These are phyloP conservation scores for Trichoderma simmonsii DNA, from an alignment of 2,329 filamentous ascomycete species.

Conservation along the genomic window DNA sequence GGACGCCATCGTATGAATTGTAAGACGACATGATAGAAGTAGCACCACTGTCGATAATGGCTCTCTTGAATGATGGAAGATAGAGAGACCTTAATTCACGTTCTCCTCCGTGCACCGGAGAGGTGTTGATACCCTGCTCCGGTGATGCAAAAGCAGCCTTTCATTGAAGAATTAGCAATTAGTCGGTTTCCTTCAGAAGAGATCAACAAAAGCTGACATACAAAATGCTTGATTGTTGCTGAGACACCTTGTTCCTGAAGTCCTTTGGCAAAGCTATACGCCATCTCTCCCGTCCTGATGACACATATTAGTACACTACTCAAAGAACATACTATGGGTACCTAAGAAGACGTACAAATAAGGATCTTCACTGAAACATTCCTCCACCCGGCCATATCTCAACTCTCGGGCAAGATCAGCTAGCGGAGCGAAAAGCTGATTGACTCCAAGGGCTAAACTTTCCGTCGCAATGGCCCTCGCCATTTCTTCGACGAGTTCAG, in stretches of 20 bases:
- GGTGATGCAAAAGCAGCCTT: slow-evolving; percentile 9
- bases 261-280: slow-evolving; percentile 4
- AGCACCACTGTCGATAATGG: slow-evolving; percentile 4
- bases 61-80: neutral
- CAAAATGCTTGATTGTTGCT: slow-evolving; percentile 2
- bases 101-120: slow-evolving; percentile 2
- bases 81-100: neutral
- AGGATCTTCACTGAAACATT: neutral
- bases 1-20: slow-evolving; percentile 5
- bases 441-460: slow-evolving; percentile 1
- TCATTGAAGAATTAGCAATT: neutral
- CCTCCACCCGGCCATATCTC: slow-evolving; percentile 7
- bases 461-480: slow-evolving; percentile 1
- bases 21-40: slow-evolving; percentile 12
- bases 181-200: neutral
- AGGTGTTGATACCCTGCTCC: neutral
- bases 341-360: neutral
- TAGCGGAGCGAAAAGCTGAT: neutral
- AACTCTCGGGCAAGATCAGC: slow-evolving; percentile 2
- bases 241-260: slow-evolving; percentile 4
- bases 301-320: neutral
- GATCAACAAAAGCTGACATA: neutral
- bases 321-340: too few species aligned
- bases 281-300: slow-evolving; percentile 1
- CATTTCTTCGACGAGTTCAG: neutral